phyloP scores from a whole-genome alignment of 1,284 basidiomycete species.

The Marasmius tenuissimus region DNA sequence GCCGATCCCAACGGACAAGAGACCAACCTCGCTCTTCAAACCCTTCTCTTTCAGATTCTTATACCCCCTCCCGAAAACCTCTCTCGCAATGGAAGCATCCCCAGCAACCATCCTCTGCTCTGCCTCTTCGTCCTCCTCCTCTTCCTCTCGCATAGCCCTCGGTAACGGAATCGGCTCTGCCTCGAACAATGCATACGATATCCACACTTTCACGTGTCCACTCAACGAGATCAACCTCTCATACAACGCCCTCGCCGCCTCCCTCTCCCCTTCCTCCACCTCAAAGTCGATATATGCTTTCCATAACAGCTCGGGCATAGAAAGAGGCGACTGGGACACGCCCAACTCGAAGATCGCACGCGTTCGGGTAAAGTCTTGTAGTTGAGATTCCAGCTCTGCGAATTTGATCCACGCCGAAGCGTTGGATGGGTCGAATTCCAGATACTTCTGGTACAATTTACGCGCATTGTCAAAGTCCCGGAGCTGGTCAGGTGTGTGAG shows the following conservation, averaged over 20 bases:
- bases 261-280: slow-evolving; percentile 91
- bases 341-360: slow-evolving; percentile 97
- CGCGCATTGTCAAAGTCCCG: slow-evolving; percentile 95
- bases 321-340: slow-evolving; percentile 85
- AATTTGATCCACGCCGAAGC: slow-evolving; percentile 96
- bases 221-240: slow-evolving; percentile 87
- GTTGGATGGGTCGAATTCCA: slow-evolving; percentile 91
- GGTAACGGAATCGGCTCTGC: slow-evolving; percentile 66
- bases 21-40: slow-evolving; percentile 83
- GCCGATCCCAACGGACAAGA: background rate
- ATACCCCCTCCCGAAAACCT: slow-evolving; percentile 85
- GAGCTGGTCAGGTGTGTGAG: slow-evolving; percentile 42
- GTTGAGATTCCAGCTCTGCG: slow-evolving; percentile 90
- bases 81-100: slow-evolving; percentile 68
- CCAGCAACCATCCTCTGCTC: slow-evolving; percentile 69
- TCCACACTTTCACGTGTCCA: slow-evolving; percentile 94
- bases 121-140: slow-evolving; percentile 63
- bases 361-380: slow-evolving; percentile 90
- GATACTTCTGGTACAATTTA: slow-evolving; percentile 91
- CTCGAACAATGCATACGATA: slow-evolving; percentile 79
- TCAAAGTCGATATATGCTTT: slow-evolving; percentile 98
- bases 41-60: slow-evolving; percentile 78
- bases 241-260: slow-evolving; percentile 83
- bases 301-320: slow-evolving; percentile 99
- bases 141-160: slow-evolving; percentile 70